These are phyloP conservation scores for Arthromyces matolae DNA, from an alignment of 768 basidiomycete species.

Conservation along the genomic window DNA sequence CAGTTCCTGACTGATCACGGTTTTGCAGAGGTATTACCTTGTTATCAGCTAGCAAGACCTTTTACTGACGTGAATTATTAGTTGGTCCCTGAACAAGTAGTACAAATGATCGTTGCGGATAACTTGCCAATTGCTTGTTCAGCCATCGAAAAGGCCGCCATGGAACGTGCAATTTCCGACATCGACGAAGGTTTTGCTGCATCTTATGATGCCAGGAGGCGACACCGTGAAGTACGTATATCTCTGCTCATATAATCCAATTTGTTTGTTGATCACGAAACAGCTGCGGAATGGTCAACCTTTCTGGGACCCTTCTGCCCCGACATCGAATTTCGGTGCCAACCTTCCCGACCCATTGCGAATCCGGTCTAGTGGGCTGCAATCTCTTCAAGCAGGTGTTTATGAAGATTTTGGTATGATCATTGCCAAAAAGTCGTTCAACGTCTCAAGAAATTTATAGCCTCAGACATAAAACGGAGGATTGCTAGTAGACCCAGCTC, in stretches of 20 bases:
- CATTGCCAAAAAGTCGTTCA: too few relatives aligned
- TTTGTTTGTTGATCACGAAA: slow-evolving; percentile 1
- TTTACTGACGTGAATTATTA: slow-evolving; percentile 1
- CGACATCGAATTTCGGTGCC: slow-evolving; percentile 62
- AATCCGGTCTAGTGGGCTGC: slow-evolving; percentile 78
- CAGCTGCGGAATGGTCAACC: slow-evolving; percentile 66
- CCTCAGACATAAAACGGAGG: slow-evolving; percentile 55
- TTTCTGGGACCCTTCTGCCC: slow-evolving; percentile 87
- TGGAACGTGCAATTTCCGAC: slow-evolving; percentile 91
- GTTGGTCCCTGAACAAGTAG: slow-evolving; percentile 76
- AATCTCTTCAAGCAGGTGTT: slow-evolving; percentile 76
- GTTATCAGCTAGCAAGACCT: neutral
- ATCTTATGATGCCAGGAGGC: slow-evolving; percentile 80
- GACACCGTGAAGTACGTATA: slow-evolving; percentile 74
- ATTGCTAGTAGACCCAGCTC: slow-evolving; percentile 67
- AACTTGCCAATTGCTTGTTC: slow-evolving; percentile 92
- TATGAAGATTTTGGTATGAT: slow-evolving; percentile 90
- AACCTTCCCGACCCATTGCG: slow-evolving; percentile 86
- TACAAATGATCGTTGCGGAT: slow-evolving; percentile 78
- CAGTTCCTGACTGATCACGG: slow-evolving; percentile 81
- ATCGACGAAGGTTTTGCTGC: slow-evolving; percentile 85
- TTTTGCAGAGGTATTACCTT: slow-evolving; percentile 69
- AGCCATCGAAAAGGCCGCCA: slow-evolving; percentile 95
- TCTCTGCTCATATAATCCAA: neutral
- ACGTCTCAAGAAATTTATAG: slow-evolving; percentile 24